Conservation (phyloP, 139 green algal genomes). For the Chlorella sp. region DNA sequence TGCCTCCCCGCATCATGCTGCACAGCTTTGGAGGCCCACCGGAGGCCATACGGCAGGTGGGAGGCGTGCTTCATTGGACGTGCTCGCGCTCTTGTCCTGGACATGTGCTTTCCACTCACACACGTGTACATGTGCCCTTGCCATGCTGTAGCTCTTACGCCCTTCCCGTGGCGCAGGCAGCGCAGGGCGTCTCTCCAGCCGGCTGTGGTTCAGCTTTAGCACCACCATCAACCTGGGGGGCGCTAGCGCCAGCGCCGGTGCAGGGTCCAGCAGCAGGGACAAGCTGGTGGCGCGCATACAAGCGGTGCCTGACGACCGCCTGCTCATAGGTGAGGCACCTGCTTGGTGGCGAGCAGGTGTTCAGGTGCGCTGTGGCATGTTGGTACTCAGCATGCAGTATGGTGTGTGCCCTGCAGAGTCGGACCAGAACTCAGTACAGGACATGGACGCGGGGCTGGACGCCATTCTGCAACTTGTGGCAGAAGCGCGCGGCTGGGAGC, state of each 20-base stretch:
- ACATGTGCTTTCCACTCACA: too few relatives aligned
- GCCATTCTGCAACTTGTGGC: background rate
- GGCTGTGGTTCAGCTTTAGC: background rate
- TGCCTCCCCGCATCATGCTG: background rate
- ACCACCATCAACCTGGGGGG: background rate
- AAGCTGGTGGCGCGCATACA: background rate
- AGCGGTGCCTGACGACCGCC: background rate
- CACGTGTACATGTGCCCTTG: too few relatives aligned
- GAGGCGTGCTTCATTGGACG: too few relatives aligned
- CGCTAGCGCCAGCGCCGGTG: background rate
- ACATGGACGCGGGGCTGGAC: background rate
- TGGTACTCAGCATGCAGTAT: too few relatives aligned
- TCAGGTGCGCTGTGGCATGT: too few relatives aligned
- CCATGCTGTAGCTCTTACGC: too few relatives aligned
- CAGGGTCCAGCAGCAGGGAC: background rate
- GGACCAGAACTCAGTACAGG: background rate
- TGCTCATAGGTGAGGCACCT: background rate
- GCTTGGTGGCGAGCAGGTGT: too few relatives aligned
- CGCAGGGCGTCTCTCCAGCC: too few relatives aligned
- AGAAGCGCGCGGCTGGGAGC: background rate
- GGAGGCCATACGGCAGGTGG: background rate
- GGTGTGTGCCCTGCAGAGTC: background rate
- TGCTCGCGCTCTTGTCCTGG: too few relatives aligned
- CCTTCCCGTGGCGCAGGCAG: too few relatives aligned
- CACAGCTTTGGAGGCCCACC: background rate